Evolutionary conservation across 345 rosid species (phyloP).

Genomic region (Populus tremula): DNA sequence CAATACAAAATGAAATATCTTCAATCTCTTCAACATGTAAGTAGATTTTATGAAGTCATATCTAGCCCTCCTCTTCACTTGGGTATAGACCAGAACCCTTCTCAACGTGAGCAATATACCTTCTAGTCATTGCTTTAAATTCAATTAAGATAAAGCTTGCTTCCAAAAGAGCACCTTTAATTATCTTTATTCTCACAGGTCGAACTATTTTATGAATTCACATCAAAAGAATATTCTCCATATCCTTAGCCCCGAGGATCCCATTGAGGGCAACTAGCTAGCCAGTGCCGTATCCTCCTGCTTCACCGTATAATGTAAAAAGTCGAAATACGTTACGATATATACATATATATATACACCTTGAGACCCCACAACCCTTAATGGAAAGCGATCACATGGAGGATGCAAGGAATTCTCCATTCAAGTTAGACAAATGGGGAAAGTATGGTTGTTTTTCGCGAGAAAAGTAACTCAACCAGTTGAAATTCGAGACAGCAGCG

Average conservation of each 20-base stretch:
- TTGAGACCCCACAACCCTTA: too few relatives aligned
- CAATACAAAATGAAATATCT: too few relatives aligned
- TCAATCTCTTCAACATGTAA: not conserved
- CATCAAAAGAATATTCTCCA: conserved; percentile 30
- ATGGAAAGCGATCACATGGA: too few relatives aligned
- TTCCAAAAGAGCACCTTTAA: not conserved
- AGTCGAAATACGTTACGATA: not conserved
- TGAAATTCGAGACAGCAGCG: conserved; percentile 5
- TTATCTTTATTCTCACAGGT: not conserved
- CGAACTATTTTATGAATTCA: conserved; percentile 3
- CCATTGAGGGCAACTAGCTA: conserved; percentile 12
- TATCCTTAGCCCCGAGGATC: conserved; percentile 28
- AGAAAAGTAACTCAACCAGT: conserved; percentile 1
- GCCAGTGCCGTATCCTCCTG: not conserved
- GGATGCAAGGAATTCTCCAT: too few relatives aligned
- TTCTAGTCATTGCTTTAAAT: conserved; percentile 16
- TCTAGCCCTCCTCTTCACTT: too few relatives aligned
- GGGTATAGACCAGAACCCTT: too few relatives aligned
- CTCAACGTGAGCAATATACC: not conserved
- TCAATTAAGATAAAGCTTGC: not conserved
- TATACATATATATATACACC: too few relatives aligned
- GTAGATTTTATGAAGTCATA: too few relatives aligned
- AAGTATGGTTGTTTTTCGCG: conserved; percentile 9
- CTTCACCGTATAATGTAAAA: not conserved
- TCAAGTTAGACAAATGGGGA: too few relatives aligned